Percentiles rank a stretch among this genome's conserved stretches.
These are phyloP conservation scores for Euphorbia peplus DNA, from an alignment of 345 rosid species.

Conservation along the genomic window DNA sequence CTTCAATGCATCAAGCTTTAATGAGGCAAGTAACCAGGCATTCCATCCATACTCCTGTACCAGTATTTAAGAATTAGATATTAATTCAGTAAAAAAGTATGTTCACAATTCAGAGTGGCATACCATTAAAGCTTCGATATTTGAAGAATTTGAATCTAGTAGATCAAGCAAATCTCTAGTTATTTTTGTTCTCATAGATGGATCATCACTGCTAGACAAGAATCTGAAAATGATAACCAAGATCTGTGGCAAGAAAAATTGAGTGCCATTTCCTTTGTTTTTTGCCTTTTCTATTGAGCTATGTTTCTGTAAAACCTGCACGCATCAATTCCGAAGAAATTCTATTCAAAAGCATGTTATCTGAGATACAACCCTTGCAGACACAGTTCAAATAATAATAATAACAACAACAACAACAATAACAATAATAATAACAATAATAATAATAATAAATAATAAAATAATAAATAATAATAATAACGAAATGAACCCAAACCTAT, in stretches of 20 bases:
- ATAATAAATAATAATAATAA: constrained; percentile 4
- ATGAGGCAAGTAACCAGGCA: constrained; percentile 75
- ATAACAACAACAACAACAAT: neutral
- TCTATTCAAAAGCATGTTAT: neutral
- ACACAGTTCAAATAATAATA: neutral
- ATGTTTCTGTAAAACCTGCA: constrained; percentile 80
- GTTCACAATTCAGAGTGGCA: constrained; percentile 9
- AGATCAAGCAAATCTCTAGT: constrained; percentile 74
- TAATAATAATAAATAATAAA: neutral
- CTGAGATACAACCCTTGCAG: neutral
- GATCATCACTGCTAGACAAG: constrained; percentile 62
- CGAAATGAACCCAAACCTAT: neutral
- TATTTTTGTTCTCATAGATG: constrained; percentile 60
- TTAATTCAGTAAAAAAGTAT: neutral
- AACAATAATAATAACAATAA: neutral
- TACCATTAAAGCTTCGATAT: constrained; percentile 95
- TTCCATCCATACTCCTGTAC: constrained; percentile 89
- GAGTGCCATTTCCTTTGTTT: constrained; percentile 59
- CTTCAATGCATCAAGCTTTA: constrained; percentile 67
- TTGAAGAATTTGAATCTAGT: constrained; percentile 81
- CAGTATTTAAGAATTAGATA: constrained; percentile 28
- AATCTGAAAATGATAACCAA: constrained; percentile 69
- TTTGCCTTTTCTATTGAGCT: constrained; percentile 57
- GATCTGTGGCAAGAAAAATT: constrained; percentile 80
- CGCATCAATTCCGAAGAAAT: constrained; percentile 11